Base-by-base conservation (phyloP, 306 rosid species). In the Adenanthera pavonina region DNA sequence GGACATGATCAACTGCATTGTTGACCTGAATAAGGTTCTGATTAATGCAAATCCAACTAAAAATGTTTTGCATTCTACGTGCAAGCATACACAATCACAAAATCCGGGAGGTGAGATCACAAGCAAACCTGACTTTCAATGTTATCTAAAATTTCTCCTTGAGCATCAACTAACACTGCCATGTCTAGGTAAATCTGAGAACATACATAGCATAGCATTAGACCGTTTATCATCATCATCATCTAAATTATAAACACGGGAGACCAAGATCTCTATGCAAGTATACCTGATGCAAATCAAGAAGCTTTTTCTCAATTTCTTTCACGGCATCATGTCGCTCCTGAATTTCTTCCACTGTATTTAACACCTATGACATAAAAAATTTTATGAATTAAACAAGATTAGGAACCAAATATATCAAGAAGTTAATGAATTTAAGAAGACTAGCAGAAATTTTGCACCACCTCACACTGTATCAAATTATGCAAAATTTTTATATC, bases 151-250 rank as follows among this genome's bases (percentile, higher is more conserved):
- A 89, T 80, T 86, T 92, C 97, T 82, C 97, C 97, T 86, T 95
- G 99, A 60, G 98, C 97, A n/a, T 93, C 99, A 36, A 95, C 96
- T 74, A 95, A 83, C 65, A 93, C 99, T 3, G 99, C 97, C 96
- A 93, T 87, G 82, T 93, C 98, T 7, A 95, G 97, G 88, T 92
- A 95, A 70, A 95, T 89, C 99, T 95, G 90, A 62, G 66, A 77
- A 83, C 80, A 40, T 19, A 60, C 40, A 46, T 75, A 49, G n/a
- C 5, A 67, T 34, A 51, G 38, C 40, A 86, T 80, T 41, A 80
- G 77, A 74, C 46, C 41, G 33, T 36, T 53, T 8, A 25, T 9
- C 69, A 71, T 14, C 7, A 6, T 71, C 59, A 16, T 52, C 36
- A 15, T 48, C 78, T 36, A 72, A 53, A 53, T 67, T 77, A 46